phyloP scores from a whole-genome alignment of 2,329 filamentous ascomycete species.

The Neophaeococcomyces aloes region DNA sequence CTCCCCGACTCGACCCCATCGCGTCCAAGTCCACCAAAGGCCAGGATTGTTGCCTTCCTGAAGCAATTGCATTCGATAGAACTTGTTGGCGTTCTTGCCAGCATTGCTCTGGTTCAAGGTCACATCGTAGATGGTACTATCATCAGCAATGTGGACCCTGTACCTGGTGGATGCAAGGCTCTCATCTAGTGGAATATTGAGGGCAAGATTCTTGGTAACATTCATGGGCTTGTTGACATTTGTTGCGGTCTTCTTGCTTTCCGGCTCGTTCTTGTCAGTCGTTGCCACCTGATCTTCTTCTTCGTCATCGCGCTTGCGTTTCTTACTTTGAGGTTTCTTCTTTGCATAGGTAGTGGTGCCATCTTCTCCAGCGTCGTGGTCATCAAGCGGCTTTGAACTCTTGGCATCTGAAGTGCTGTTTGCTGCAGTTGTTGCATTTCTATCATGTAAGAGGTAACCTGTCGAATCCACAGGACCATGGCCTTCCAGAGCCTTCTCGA shows the following conservation, averaged over 20 bases:
- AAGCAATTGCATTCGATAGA: slow-evolving; percentile 58
- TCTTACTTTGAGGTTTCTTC: slow-evolving; percentile 7
- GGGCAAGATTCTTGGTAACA: slow-evolving; percentile 32
- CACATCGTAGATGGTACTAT: slow-evolving; percentile 64
- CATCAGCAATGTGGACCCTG: slow-evolving; percentile 55
- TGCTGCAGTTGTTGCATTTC: not conserved
- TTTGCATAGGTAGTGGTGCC: not conserved
- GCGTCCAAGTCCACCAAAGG: slow-evolving; percentile 55
- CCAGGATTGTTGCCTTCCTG: slow-evolving; percentile 24
- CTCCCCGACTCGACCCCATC: slow-evolving; percentile 68
- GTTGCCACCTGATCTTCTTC: slow-evolving; percentile 9
- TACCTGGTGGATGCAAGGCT: slow-evolving; percentile 26
- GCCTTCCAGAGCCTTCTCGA: slow-evolving; percentile 4
- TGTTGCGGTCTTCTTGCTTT: slow-evolving; percentile 3
- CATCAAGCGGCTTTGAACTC: not conserved
- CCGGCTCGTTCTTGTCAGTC: slow-evolving; percentile 8
- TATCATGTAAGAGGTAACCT: slow-evolving; percentile 1
- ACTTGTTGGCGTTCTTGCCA: slow-evolving; percentile 28
- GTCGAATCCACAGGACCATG: not conserved
- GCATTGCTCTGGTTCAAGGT: slow-evolving; percentile 70
- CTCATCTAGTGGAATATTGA: slow-evolving; percentile 44
- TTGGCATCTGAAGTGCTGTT: not conserved
- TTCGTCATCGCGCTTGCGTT: slow-evolving; percentile 11
- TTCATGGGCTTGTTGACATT: slow-evolving; percentile 21
- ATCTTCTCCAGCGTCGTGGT: not conserved